Conservation (phyloP, 139 green algal species). For the Closterium sp. region DNA sequence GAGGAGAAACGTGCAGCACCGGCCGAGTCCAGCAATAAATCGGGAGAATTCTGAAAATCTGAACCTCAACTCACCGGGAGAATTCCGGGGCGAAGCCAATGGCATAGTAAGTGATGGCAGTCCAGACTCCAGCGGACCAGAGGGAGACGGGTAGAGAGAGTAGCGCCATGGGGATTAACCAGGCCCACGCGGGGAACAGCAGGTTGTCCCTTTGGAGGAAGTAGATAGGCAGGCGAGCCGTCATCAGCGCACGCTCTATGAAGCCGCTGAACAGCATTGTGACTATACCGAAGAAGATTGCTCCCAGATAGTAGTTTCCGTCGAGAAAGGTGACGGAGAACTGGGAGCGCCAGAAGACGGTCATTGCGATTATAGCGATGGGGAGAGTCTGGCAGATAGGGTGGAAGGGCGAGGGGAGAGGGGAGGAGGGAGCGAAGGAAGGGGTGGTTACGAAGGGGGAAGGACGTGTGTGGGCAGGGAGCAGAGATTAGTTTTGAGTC, state of each 20-base stretch:
- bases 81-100: constrained; percentile 4
- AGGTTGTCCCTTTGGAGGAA: constrained; percentile 75
- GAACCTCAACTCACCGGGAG: constrained; percentile 8
- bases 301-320: constrained; percentile 29
- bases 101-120: constrained; percentile 11
- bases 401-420: too few relatives aligned
- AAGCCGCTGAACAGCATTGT: not conserved
- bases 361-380: not conserved
- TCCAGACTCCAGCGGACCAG: constrained; percentile 54
- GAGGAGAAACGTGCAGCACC: too few relatives aligned
- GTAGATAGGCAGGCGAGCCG: constrained; percentile 57
- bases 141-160: constrained; percentile 62
- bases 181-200: constrained; percentile 67
- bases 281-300: not conserved
- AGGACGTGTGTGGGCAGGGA: too few relatives aligned
- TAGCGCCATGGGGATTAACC: constrained; percentile 42
- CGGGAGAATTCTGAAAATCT: too few relatives aligned
- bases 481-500: too few relatives aligned
- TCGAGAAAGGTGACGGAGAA: not conserved
- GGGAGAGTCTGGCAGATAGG: not conserved
- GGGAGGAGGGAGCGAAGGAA: too few relatives aligned
- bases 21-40: too few relatives aligned
- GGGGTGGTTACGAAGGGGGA: too few relatives aligned
- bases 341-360: not conserved
- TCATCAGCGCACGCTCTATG: not conserved